A percentile compares a stretch with the other conserved stretches of the same genome.
These are phyloP conservation scores for Epichloe sibirici DNA, from an alignment of 2,329 filamentous ascomycete species.

Conservation along the genomic window DNA sequence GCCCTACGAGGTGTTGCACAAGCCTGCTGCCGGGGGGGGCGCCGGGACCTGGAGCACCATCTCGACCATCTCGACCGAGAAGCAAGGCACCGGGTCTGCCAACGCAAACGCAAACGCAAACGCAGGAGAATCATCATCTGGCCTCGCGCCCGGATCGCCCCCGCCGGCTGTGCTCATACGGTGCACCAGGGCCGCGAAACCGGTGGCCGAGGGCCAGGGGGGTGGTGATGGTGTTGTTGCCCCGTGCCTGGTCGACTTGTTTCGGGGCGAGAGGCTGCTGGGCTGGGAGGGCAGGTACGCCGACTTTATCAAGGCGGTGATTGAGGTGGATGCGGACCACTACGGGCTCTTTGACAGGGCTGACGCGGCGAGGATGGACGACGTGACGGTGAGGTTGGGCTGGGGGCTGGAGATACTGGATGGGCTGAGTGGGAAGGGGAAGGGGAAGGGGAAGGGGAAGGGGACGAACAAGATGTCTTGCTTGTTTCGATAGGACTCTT, in stretches of 20 bases:
- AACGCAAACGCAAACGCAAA: neutral
- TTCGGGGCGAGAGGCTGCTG: conserved; percentile 14
- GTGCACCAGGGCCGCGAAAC: conserved; percentile 6
- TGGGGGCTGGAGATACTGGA: conserved; percentile 7
- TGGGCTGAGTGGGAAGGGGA: neutral
- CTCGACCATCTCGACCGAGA: neutral
- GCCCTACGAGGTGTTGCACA: conserved; percentile 11
- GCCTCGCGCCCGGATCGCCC: conserved; percentile 5
- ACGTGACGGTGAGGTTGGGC: conserved; percentile 7
- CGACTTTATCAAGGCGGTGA: conserved; percentile 17
- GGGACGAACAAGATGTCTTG: neutral
- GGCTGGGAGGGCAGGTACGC: conserved; percentile 17
- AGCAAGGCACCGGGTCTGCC: neutral
- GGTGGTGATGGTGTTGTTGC: neutral
- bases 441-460: no score
- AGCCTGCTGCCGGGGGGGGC: conserved; percentile 9
- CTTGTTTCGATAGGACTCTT: neutral
- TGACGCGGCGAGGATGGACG: conserved; percentile 4
- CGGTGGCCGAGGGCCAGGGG: conserved; percentile 2
- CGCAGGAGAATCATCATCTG: conserved; percentile 1
- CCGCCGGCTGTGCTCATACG: conserved; percentile 16
- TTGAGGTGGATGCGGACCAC: conserved; percentile 17
- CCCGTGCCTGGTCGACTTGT: conserved; percentile 14
- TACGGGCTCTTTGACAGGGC: conserved; percentile 15
- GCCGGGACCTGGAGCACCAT: conserved; percentile 8